phyloP scores from a whole-genome alignment of 306 rosid genomes.

The Cicer yamashitae region DNA sequence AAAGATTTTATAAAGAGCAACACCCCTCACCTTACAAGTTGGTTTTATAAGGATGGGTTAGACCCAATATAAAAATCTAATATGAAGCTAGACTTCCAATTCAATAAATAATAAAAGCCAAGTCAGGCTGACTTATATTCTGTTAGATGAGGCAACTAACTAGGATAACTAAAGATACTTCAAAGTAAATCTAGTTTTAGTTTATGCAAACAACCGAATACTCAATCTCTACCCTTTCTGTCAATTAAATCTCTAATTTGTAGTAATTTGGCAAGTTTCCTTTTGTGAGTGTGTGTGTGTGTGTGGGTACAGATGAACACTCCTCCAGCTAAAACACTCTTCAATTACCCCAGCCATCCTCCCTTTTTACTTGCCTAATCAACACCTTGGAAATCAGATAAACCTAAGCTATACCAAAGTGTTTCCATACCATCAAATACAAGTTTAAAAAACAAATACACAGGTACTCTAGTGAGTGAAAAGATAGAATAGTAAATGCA shows the following conservation, averaged over 20 bases:
- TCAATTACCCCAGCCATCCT: conserved; percentile 19
- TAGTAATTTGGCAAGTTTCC: neutral
- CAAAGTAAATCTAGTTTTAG: conserved; percentile 19
- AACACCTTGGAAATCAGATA: conserved; percentile 25
- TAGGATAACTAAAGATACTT: neutral
- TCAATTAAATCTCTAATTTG: neutral
- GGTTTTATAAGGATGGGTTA: no score
- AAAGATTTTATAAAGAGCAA: no score
- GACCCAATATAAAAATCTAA: no score
- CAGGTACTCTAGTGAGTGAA: conserved; percentile 3
- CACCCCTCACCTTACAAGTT: no score
- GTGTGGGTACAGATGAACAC: conserved; percentile 13
- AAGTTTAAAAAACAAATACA: conserved; percentile 18
- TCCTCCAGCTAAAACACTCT: conserved; percentile 9
- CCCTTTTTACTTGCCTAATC: conserved; percentile 30
- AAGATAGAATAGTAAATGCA: conserved; percentile 9
- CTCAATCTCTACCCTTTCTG: neutral
- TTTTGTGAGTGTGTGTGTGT: neutral
- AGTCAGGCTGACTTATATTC: conserved; percentile 7
- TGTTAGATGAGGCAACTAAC: conserved; percentile 27
- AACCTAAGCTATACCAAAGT: conserved; percentile 1
- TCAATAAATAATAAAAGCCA: conserved; percentile 14
- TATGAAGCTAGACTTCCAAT: conserved; percentile 13
- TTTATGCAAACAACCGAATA: neutral
- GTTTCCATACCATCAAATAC: conserved; percentile 31